phyloP scores from a whole-genome alignment of 305 asterid genomes.

The Withania somnifera region DNA sequence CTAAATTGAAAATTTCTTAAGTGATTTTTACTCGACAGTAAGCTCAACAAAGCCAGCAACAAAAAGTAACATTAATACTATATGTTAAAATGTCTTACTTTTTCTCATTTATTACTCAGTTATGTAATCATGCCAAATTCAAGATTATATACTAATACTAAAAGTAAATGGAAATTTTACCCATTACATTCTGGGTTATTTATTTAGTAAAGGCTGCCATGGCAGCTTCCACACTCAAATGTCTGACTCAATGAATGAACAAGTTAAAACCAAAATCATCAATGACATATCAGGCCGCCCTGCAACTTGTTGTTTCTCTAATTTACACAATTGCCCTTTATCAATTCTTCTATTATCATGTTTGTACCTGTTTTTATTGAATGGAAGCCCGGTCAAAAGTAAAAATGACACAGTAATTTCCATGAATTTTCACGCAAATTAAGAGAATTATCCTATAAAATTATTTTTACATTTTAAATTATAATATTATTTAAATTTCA shows the following conservation, averaged over 20 bases:
- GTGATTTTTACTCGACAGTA: no score
- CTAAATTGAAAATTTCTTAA: not conserved
- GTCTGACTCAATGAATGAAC: not conserved
- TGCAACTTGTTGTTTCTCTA: not conserved
- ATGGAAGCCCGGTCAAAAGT: not conserved
- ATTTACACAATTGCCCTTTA: not conserved
- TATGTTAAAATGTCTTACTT: no score
- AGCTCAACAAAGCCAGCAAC: not conserved
- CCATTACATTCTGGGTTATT: not conserved
- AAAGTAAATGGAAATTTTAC: not conserved
- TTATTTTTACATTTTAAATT: no score
- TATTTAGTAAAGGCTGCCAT: not conserved
- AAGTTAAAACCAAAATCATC: constrained; percentile 1
- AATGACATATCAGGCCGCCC: not conserved
- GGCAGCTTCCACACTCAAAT: constrained; percentile 2
- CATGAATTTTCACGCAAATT: no score
- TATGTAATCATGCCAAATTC: not conserved
- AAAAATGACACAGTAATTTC: no score
- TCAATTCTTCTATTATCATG: not conserved
- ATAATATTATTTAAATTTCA: no score
- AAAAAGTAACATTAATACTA: not conserved
- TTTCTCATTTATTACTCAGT: not conserved
- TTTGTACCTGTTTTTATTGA: no score
- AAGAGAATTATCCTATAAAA: no score
- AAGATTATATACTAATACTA: not conserved